Evolutionary conservation across 345 rosid genomes (phyloP).

Genomic region (rapeseed (Brassica napus)): Da-Ae NC_063445.1:15210001-15210500

Average conservation of each 20-base stretch:
- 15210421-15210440: not conserved
- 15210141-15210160: slow-evolving; percentile 9
- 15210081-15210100: slow-evolving; percentile 14
- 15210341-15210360: slow-evolving; percentile 6
- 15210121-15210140: slow-evolving; percentile 18
- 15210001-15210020: slow-evolving; percentile 4
- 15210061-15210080: slow-evolving; percentile 21
- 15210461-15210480: not conserved
- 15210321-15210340: slow-evolving; percentile 21
- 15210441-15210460: not conserved
- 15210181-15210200: slow-evolving; percentile 15
- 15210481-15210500: not conserved
- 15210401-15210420: not conserved
- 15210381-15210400: not conserved
- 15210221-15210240: not conserved
- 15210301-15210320: slow-evolving; percentile 22
- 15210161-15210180: slow-evolving; percentile 16
- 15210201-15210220: not conserved
- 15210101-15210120: slow-evolving; percentile 8
- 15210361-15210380: not conserved
- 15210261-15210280: not conserved
- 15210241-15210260: not conserved
- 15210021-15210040: slow-evolving; percentile 6
- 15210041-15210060: slow-evolving; percentile 1
- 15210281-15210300: slow-evolving; percentile 15